These are phyloP conservation scores for Fusarium guadeloupense DNA, from an alignment of 2,329 filamentous ascomycete genomes.

Conservation along the genomic window DNA sequence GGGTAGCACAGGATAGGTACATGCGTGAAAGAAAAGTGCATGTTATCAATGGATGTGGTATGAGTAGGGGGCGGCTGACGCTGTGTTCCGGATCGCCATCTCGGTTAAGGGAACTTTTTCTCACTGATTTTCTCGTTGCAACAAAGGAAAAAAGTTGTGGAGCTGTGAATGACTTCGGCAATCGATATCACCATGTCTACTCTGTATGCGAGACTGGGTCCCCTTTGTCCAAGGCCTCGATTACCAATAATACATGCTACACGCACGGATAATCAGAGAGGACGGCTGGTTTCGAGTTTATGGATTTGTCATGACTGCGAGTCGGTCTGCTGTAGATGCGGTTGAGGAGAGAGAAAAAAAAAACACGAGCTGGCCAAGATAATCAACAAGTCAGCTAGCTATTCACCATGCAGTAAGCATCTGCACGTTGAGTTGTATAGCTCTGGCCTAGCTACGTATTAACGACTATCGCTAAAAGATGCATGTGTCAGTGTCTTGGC, in stretches of 20 bases:
- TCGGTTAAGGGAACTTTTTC: not conserved
- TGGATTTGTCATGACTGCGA: too few species aligned
- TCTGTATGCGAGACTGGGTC: not conserved
- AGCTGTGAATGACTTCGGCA: constrained; percentile 5
- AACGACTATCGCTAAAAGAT: too few species aligned
- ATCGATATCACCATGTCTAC: constrained; percentile 12
- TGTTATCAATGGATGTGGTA: not conserved
- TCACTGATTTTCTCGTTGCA: not conserved
- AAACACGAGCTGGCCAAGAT: not conserved
- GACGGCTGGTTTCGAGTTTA: too few species aligned
- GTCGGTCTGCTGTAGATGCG: too few species aligned
- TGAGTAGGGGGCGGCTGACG: constrained; percentile 11
- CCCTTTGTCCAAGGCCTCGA: not conserved
- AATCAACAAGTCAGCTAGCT: not conserved
- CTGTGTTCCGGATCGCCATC: constrained; percentile 1
- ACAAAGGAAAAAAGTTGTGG: not conserved
- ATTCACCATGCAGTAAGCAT: not conserved
- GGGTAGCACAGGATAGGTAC: not conserved
- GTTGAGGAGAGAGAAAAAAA: too few species aligned
- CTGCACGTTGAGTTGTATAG: constrained; percentile 1
- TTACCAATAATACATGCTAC: too few species aligned
- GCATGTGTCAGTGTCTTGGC: constrained; percentile 8
- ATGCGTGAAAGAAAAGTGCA: not conserved
- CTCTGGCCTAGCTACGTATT: too few species aligned
- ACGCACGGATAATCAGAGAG: too few species aligned